Evolutionary conservation across 306 rosid genomes (phyloP), one percentile per base, ranked within the genome.

Genomic region (Cicer cuneatum): DNA sequence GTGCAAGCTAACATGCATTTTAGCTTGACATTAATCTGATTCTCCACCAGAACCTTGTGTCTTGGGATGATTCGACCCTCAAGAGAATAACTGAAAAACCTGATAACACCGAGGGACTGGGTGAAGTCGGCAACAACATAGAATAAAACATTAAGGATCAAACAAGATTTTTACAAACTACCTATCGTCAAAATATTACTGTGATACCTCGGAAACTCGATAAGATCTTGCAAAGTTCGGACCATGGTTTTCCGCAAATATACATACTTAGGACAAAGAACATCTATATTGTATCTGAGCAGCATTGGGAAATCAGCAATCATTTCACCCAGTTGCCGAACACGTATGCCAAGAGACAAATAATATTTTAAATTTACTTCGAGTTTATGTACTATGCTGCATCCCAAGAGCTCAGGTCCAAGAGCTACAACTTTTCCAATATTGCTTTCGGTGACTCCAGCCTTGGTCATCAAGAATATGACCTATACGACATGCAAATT

Each of bases 51-150:
- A 91, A 91, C 74, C 86, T 87, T 85, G 87, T 93, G 97, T 85
- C 98, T 86, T 2, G 96, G 98, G 58, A 89, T 88, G 58, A 93
- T 91, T 76, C 98, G 86, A 24, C 90, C 87, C 8, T 91, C 93
- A 1, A 93, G 93, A 64, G 98, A 93, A 83, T 91, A 93, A 85
- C 97, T 93, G 62, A 93, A 87, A 88, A 93, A 93, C 84, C 96
- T 90, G 89, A 33, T 68, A 58, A 63, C 1, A 69, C 65, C 54
- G 33, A 61, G 60, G 18, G 46, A 15, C 5, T 58, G 2, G 39
- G 58, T 62, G 75, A 74, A 62, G 74, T 11, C 24, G 49, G 14
- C 9, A 41, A 78, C 39, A 59, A 40, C 15, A 52, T 62, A 38
- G 7, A 48, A 66, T 45, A 29, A 59, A 52, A 2, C 7, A 29